phyloP scores from a whole-genome alignment of 2,329 filamentous ascomycete genomes.

The Trichoderma sp. region DNA sequence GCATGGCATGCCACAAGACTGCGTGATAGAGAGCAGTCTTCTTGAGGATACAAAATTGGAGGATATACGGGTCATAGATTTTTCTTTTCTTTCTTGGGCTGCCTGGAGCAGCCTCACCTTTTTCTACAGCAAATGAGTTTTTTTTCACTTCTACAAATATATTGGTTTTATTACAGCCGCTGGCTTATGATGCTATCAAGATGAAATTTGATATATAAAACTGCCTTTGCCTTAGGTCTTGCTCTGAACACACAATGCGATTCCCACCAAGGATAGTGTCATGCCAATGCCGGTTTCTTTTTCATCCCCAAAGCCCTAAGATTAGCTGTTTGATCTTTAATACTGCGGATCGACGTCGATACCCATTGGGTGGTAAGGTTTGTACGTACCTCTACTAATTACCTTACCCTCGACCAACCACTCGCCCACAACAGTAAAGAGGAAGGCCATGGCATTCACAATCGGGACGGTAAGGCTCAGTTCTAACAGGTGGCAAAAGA shows the following conservation, averaged over 20 bases:
- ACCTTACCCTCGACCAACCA: slow-evolving; percentile 94
- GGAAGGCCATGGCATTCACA: slow-evolving; percentile 88
- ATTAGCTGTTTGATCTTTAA: slow-evolving; percentile 9
- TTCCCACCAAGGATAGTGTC: slow-evolving; percentile 74
- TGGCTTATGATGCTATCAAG: background rate
- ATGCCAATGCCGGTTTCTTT: slow-evolving; percentile 83
- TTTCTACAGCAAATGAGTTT: background rate
- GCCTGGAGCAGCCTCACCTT: slow-evolving; percentile 20
- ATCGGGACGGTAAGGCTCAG: slow-evolving; percentile 92
- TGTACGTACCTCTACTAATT: slow-evolving; percentile 68
- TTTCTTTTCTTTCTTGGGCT: slow-evolving; percentile 3
- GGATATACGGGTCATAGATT: background rate
- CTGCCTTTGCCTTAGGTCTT: slow-evolving; percentile 41
- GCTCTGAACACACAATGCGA: slow-evolving; percentile 79
- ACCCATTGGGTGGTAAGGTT: background rate
- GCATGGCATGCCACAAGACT: slow-evolving; percentile 11
- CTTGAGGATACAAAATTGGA: slow-evolving; percentile 15
- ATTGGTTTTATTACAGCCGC: background rate
- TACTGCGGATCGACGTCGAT: background rate
- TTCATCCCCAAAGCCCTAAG: background rate
- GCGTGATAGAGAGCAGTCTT: background rate
- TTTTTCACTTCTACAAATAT: background rate
- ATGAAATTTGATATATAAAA: background rate
- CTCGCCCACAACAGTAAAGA: slow-evolving; percentile 94
- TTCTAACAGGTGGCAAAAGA: slow-evolving; percentile 48